A percentile compares a stretch with the other conserved stretches of the same genome.
phyloP scores from a whole-genome alignment of 83 land plant genomes.

The Thuja plicata region DNA sequence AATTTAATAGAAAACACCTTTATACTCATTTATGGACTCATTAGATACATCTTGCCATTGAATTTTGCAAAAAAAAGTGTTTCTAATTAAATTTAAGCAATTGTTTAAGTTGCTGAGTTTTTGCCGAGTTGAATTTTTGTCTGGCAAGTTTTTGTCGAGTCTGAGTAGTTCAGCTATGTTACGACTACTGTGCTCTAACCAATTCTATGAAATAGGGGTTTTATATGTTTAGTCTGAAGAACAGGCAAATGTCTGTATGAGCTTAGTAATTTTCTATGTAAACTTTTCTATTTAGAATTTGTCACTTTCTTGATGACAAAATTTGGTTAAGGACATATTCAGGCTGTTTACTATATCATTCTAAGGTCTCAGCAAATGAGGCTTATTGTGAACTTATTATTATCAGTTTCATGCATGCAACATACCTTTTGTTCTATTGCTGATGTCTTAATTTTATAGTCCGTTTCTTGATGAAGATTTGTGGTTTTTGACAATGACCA shows the following conservation, averaged over 20 bases:
- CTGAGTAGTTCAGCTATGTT: too few species aligned
- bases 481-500: neutral
- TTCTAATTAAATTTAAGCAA: too few species aligned
- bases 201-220: neutral
- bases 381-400: neutral
- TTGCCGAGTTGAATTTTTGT: too few species aligned
- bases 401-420: neutral
- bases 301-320: neutral
- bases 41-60: too few species aligned
- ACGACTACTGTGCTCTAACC: neutral
- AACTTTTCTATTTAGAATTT: neutral
- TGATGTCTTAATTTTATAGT: neutral
- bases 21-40: too few species aligned
- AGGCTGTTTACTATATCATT: neutral
- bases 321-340: neutral
- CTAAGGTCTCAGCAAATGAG: neutral
- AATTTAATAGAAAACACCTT: too few species aligned
- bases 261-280: neutral
- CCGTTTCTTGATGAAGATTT: neutral
- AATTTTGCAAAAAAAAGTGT: too few species aligned
- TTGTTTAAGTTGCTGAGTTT: too few species aligned
- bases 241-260: neutral
- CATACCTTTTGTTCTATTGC: neutral
- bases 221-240: neutral
- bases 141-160: too few species aligned